Evolutionary conservation across 2,329 filamentous ascomycete species (phyloP), one percentile per base, ranked within the genome.

Genomic region (Nemania diffusa): DNA sequence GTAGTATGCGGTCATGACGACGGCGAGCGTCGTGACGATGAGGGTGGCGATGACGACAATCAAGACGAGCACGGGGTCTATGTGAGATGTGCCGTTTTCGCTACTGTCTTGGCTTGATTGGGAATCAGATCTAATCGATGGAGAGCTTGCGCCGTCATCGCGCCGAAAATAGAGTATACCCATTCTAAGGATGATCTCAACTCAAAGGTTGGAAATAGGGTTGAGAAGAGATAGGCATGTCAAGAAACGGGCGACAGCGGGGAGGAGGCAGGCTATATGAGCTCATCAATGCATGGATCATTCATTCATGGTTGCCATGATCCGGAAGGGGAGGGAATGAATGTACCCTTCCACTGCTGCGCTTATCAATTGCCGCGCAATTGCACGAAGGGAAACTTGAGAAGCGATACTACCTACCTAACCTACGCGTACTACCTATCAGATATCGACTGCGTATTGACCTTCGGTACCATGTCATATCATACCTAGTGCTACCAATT

Each of bases 1-100:
- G 55, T 69, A 66, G 62, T 71, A 64, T 32, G 70, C n/a, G 22
- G 66, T 56, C 13, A 75, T 44, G 58, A 74, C 65, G 37, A 71
- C 67, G 50, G 71, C 53, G 13, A 74, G 58, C 7, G 69, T 70
- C 9, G 52, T 34, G 37, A 73, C 40, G 34, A 73, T 65, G 34
- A 77, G 64, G 11, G 62, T 51, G 6, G 69, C 74, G 48, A 74
- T 46, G 37, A 73, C 69, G 37, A 78, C 74, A 40, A 72, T 67
- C 9, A 71, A 68, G 50, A 77, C 69, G 9, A 75, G 46, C 76
- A 75, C 77, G 37, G 73, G 71, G 56, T 69, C 63, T 57, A 53
- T 17, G 29, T 2, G 8, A 9, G 51, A 4, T n/a, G 29, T 17
- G 8, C 5, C 44, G n/a, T 22, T 52, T 0, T 46, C 15, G 3